Conservation (phyloP, 768 basidiomycete genomes). For the Tephrocybe sp. region DNA sequence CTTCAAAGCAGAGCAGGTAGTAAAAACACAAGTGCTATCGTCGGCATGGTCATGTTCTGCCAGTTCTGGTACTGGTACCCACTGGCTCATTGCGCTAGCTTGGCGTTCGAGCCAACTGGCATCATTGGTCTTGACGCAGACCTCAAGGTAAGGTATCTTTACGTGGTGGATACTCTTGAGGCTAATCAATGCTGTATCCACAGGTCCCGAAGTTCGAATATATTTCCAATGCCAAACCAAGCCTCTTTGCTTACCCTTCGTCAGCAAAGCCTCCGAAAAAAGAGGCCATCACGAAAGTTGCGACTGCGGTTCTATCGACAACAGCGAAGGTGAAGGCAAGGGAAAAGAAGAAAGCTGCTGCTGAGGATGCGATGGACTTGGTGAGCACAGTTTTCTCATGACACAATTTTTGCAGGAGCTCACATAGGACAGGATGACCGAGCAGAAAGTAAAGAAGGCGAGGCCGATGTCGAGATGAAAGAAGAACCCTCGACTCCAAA, state of each 20-base stretch:
- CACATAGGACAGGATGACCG: constrained; percentile 50
- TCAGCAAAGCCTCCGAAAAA: constrained; percentile 88
- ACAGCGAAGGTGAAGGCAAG: constrained; percentile 97
- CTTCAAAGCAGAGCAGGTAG: constrained; percentile 92
- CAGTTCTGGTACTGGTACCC: constrained; percentile 99
- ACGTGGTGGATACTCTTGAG: too few species aligned
- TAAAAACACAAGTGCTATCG: constrained; percentile 89
- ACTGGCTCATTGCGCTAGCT: constrained; percentile 86
- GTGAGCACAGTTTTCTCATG: constrained; percentile 44
- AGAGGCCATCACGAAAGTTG: constrained; percentile 89
- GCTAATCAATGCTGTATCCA: constrained; percentile 5
- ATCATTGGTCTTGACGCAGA: constrained; percentile 90
- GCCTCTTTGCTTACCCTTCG: constrained; percentile 89
- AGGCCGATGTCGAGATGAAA: constrained; percentile 80
- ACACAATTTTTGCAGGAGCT: constrained; percentile 8
- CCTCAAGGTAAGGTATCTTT: constrained; percentile 62
- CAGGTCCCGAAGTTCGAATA: constrained; percentile 95
- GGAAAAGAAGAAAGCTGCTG: constrained; percentile 88
- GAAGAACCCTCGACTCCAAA: constrained; percentile 39
- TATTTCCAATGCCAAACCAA: constrained; percentile 85
- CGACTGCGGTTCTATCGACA: constrained; percentile 93
- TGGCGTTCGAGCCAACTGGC: constrained; percentile 94
- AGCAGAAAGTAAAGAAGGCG: constrained; percentile 47
- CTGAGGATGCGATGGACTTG: constrained; percentile 81
- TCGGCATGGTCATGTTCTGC: constrained; percentile 97